These are phyloP conservation scores for Xylaria arbuscula DNA, from an alignment of 2,329 filamentous ascomycete genomes.

Conservation along the genomic window DNA sequence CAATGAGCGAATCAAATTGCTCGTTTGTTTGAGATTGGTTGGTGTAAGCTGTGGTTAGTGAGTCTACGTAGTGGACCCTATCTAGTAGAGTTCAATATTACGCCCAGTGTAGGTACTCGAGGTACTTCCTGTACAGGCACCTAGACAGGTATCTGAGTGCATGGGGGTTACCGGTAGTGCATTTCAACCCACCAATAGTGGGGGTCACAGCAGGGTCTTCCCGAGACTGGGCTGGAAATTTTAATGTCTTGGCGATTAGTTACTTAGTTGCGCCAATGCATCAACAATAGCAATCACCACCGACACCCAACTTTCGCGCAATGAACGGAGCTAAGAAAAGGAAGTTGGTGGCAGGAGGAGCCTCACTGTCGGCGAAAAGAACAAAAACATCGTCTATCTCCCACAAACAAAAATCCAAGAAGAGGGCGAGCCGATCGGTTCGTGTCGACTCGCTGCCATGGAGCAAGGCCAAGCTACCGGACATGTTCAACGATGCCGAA, in stretches of 20 bases:
- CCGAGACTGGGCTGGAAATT: slow-evolving; percentile 10
- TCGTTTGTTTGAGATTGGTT: no score
- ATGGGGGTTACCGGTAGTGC: no score
- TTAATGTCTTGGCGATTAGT: background rate
- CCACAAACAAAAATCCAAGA: slow-evolving; percentile 32
- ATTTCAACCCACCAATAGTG: slow-evolving; percentile 24
- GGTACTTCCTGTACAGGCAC: no score
- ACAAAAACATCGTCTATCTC: slow-evolving; percentile 35
- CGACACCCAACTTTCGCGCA: slow-evolving; percentile 23
- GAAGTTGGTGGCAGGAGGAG: slow-evolving; percentile 37
- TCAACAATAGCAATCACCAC: background rate
- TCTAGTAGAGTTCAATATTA: background rate
- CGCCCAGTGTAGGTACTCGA: no score
- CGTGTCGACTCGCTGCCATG: slow-evolving; percentile 64
- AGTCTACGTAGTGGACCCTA: no score
- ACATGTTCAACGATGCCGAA: slow-evolving; percentile 87
- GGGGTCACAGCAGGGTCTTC: slow-evolving; percentile 30
- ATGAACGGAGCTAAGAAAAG: slow-evolving; percentile 46
- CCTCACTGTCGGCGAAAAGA: slow-evolving; percentile 43
- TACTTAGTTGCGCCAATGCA: background rate
- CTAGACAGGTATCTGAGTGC: no score
- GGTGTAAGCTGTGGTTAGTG: no score
- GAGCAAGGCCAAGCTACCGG: slow-evolving; percentile 73
- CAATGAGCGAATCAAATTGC: slow-evolving; percentile 28
- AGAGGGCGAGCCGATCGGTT: slow-evolving; percentile 56